Evolutionary conservation across 2,329 filamentous ascomycete genomes (phyloP), one percentile per base, ranked within the genome.

Genomic region (Cyphellophora attinorum): DNA sequence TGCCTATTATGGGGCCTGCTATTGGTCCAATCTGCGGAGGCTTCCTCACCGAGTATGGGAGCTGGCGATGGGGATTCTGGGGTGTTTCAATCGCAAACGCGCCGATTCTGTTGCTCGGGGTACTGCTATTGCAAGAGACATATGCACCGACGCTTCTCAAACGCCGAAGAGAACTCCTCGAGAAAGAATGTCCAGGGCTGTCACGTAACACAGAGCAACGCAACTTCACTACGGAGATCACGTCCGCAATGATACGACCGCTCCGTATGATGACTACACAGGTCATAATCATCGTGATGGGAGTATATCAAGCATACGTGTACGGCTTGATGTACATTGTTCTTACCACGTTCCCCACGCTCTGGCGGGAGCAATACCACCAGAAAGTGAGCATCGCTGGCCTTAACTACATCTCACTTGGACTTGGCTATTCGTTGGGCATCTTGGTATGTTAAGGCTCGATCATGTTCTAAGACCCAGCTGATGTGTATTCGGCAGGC

Each of bases 331-430:
- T 80, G 50, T 81, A 80, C 37, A 68, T 81, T 13, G 63, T 76
- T 18, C 64, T 82, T 1, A 68, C 72, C 0, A 79, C 70, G 3
- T 79, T 79, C 44, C 70, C 78, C 0, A 48, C 53, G 0, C 59
- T 83, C 1, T 82, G 74, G 74, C 60, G 53, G 2, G 44, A 50
- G 0, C 54, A 61, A 10, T 83, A 83, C 47, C 49, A 62, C 34
- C 63, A 78, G 46, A 65, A 66, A 0, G 60, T 68, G 6, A 69
- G 72, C 34, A 72, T 74, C 17, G 74, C 69, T 11, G 73, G 73
- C 0, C 53, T 81, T 1, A 76, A 81, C 52, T 81, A 79, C 54
- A 66, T 80, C 27, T 71, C 76, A 6, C 66, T 74, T 13, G 74
- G 72, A 0, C 27, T 79, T 0, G 79, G 79, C 2, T 79, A 81